Percentiles rank a stretch among this genome's conserved stretches.
phyloP scores from a whole-genome alignment of 441 rosid species.

The Erodium texanum region DNA sequence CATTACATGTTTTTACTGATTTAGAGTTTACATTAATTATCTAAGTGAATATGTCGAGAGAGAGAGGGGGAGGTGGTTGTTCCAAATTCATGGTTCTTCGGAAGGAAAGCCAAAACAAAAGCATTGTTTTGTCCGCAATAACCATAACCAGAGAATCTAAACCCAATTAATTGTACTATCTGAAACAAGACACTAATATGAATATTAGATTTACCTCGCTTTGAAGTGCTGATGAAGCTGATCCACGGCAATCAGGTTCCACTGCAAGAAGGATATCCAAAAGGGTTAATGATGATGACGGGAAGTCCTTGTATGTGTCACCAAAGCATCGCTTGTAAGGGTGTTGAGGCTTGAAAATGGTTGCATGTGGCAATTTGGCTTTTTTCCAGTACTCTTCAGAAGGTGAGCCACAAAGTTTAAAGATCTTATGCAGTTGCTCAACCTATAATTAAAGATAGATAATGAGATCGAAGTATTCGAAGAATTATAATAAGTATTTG shows the following conservation, averaged over 20 bases:
- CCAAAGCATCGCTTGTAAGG: constrained; percentile 83
- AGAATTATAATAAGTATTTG: background rate
- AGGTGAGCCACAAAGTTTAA: constrained; percentile 94
- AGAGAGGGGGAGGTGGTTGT: background rate
- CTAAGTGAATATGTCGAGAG: background rate
- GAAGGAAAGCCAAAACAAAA: background rate
- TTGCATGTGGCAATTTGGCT: constrained; percentile 86
- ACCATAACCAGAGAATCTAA: background rate
- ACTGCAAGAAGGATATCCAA: constrained; percentile 77
- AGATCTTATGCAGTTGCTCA: constrained; percentile 94
- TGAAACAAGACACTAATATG: background rate
- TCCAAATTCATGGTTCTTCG: background rate
- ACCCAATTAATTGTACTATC: background rate
- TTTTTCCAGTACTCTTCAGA: constrained; percentile 93
- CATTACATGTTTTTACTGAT: background rate
- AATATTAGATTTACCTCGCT: constrained; percentile 49
- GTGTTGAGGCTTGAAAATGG: constrained; percentile 87
- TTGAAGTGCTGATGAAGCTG: constrained; percentile 62
- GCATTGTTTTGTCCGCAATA: background rate
- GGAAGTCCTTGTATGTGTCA: constrained; percentile 88
- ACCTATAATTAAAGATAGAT: constrained; percentile 44
- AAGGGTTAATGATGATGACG: constrained; percentile 68
- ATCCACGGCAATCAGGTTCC: constrained; percentile 84
- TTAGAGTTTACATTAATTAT: background rate
- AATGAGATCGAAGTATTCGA: too few relatives aligned